phyloP scores from a whole-genome alignment of 371 early-diverging fungal genomes.

The Mucor circinelloides region DNA sequence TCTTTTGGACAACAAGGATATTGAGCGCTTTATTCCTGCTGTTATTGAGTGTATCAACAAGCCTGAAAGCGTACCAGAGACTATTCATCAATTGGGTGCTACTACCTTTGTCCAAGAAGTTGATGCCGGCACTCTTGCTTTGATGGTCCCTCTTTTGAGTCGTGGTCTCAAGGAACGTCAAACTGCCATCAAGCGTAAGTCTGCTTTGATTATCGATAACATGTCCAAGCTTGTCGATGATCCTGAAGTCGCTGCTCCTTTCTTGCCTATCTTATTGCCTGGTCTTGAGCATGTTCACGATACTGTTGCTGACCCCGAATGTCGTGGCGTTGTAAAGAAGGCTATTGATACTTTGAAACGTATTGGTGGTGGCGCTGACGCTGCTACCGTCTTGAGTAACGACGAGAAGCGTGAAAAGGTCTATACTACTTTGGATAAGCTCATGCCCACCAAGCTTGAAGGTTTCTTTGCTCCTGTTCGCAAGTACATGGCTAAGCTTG shows the following conservation, averaged over 20 bases:
- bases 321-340: constrained; percentile 64
- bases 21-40: constrained; percentile 61
- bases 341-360: constrained; percentile 44
- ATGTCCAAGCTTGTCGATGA: constrained; percentile 83
- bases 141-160: constrained; percentile 77
- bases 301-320: constrained; percentile 77
- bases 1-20: constrained; percentile 36
- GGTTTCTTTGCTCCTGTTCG: constrained; percentile 41
- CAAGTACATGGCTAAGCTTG: constrained; percentile 38
- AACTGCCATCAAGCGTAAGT: constrained; percentile 74
- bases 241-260: constrained; percentile 78
- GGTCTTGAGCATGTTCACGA: constrained; percentile 77
- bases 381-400: constrained; percentile 33
- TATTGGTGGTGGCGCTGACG: constrained; percentile 28
- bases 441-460: constrained; percentile 46
- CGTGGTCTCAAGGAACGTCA: constrained; percentile 74
- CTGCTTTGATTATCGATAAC: constrained; percentile 85
- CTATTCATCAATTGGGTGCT: constrained; percentile 66
- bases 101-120: constrained; percentile 80
- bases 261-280: constrained; percentile 79
- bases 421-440: constrained; percentile 33
- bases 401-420: constrained; percentile 54
- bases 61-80: constrained; percentile 66
- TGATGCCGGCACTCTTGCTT: constrained; percentile 77
- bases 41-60: constrained; percentile 66